phyloP scores from a whole-genome alignment of 768 basidiomycete genomes.

The Strobilomyces confusus region DNA sequence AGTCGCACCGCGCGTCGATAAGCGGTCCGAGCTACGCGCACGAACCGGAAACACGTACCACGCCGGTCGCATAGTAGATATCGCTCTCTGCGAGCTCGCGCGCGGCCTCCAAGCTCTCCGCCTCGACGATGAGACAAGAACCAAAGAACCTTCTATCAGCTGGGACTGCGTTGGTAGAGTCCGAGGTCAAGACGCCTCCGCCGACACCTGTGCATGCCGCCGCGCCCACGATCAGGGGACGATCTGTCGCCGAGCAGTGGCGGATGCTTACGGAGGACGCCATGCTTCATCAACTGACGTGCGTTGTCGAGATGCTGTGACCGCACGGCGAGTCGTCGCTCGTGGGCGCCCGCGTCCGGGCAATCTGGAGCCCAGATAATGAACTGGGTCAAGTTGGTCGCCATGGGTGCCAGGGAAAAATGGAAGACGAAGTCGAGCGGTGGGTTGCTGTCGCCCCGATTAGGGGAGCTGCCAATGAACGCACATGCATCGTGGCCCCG shows the following conservation, averaged over 20 bases:
- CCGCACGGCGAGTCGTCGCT: slow-evolving; percentile 51
- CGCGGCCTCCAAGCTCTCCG: slow-evolving; percentile 46
- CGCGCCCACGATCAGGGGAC: slow-evolving; percentile 8
- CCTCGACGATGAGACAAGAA: slow-evolving; percentile 52
- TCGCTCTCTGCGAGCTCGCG: slow-evolving; percentile 24
- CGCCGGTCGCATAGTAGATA: slow-evolving; percentile 19
- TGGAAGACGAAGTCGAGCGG: not conserved
- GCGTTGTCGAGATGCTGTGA: slow-evolving; percentile 45
- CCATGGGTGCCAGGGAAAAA: slow-evolving; percentile 13
- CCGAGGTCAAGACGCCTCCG: slow-evolving; percentile 52
- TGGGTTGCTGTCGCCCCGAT: not conserved
- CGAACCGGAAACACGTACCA: slow-evolving; percentile 15
- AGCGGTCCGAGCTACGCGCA: not conserved
- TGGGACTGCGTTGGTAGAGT: slow-evolving; percentile 45
- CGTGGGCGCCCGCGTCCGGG: slow-evolving; percentile 50
- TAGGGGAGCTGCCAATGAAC: not conserved
- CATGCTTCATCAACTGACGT: slow-evolving; percentile 33
- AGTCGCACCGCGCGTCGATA: not conserved
- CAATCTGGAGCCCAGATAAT: slow-evolving; percentile 67
- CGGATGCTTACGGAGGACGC: slow-evolving; percentile 46
- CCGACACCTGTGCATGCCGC: slow-evolving; percentile 42
- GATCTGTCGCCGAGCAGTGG: not conserved
- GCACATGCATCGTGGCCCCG: too few relatives aligned
- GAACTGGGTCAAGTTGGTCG: slow-evolving; percentile 32
- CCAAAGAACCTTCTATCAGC: slow-evolving; percentile 56